phyloP scores from a whole-genome alignment of 345 rosid genomes.

The Geranium rotundifolium region DNA sequence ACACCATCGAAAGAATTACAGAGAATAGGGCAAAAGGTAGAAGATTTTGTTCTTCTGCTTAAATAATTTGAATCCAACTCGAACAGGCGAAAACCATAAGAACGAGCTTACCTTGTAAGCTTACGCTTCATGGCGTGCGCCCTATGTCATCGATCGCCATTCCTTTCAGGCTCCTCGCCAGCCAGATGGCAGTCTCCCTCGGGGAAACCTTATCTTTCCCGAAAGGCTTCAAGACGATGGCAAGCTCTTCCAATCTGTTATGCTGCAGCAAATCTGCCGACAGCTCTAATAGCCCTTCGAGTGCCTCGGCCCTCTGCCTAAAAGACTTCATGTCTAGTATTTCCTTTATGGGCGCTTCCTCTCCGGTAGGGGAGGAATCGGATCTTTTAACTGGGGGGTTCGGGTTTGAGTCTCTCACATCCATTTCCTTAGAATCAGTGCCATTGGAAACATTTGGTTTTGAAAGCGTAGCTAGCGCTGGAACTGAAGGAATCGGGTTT shows the following conservation, averaged over 20 bases:
- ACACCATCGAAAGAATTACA: not conserved
- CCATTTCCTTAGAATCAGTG: not conserved
- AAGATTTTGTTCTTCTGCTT: not conserved
- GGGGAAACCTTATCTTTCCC: constrained; percentile 96
- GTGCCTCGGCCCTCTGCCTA: constrained; percentile 96
- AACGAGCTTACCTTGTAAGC: constrained; percentile 16
- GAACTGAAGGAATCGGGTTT: not conserved
- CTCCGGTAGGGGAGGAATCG: constrained; percentile 11
- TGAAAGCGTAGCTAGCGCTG: not conserved
- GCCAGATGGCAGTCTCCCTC: constrained; percentile 97
- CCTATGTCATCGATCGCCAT: constrained; percentile 76
- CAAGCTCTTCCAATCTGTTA: constrained; percentile 80
- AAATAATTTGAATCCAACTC: not conserved
- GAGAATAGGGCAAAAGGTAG: not conserved
- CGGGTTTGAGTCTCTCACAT: not conserved
- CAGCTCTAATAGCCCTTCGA: constrained; percentile 89
- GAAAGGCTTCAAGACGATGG: constrained; percentile 85
- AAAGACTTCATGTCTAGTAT: constrained; percentile 69
- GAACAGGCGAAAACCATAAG: not conserved
- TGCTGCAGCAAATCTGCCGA: constrained; percentile 88
- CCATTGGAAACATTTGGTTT: not conserved
- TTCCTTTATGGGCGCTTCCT: constrained; percentile 23
- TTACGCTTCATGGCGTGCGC: constrained; percentile 31
- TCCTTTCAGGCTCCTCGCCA: constrained; percentile 89
- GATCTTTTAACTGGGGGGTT: constrained; percentile 21